Evolutionary conservation across 805 yeast genomes (phyloP), one percentile per base, ranked within the genome.

Genomic region (Metschnikowia bowlesiae): DNA sequence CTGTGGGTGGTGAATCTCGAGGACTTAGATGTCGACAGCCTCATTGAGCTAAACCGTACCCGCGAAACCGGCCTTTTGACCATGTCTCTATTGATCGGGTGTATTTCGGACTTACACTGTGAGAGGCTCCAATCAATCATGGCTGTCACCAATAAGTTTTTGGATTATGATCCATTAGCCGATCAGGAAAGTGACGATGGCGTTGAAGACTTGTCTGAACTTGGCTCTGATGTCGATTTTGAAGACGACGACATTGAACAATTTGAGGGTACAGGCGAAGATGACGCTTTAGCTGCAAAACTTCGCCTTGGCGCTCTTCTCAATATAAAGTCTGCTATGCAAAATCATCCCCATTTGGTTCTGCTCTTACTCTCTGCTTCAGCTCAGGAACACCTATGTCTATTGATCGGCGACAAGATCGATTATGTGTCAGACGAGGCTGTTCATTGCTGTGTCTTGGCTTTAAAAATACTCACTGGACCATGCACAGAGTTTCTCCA

Each of bases 251-350:
- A 65, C 18, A 67, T 65, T 22, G 70, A 70, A 32, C 70, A 67
- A 26, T 55, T 44, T 14, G 58, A 54, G 9, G 63, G 61, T 16
- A 85, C 79, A 48, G 73, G 71, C 47, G 72, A 70, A 39, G 65
- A 65, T 47, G 74, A 73, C 47, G 75, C 71, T 8, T 66, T 71
- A 8, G 76, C 85, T 1, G 84, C 91, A 86, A 83, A 80, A 54
- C 65, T 87, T 16, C 70, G 94, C 52, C 69, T 79, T 39, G 76
- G 75, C 47, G 67, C 87, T 0, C 71, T 80, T 6, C 67, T 66
- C 31, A 59, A 82, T 33, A 58, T 78, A 7, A 63, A 72, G 14
- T 59, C 73, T 0, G 50, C 79, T 11, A 65, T 78, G n/a, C 59
- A 58, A 2, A 55, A 60, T 1, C 70, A 68, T 46, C 80, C 83